phyloP scores from a whole-genome alignment of 345 rosid species.

The Chamaenerion angustifolium region DNA sequence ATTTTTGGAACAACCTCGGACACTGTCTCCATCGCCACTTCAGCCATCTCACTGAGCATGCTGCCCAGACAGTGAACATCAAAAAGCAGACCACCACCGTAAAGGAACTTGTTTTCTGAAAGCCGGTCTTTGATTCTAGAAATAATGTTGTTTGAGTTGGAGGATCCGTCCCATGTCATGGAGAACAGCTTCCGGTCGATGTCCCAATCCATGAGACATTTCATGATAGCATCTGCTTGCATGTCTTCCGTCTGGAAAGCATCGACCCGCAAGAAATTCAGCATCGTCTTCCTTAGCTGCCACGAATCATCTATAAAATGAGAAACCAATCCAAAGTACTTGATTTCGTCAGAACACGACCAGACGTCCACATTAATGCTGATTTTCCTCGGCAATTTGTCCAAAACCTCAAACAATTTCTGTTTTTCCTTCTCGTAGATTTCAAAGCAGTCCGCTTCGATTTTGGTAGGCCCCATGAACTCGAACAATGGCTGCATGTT shows the following conservation, averaged over 20 bases:
- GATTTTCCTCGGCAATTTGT: constrained; percentile 66
- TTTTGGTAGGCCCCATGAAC: constrained; percentile 32
- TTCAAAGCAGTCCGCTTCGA: constrained; percentile 69
- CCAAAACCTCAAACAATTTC: constrained; percentile 45
- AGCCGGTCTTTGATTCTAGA: constrained; percentile 49
- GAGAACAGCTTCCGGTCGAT: constrained; percentile 65
- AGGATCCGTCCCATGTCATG: constrained; percentile 34
- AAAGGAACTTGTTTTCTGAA: constrained; percentile 54
- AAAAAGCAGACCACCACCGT: constrained; percentile 52
- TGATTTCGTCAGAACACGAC: constrained; percentile 30
- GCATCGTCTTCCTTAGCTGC: constrained; percentile 43
- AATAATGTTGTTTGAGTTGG: constrained; percentile 28
- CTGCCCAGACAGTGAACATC: constrained; percentile 47
- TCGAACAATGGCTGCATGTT: constrained; percentile 65
- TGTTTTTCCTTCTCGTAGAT: constrained; percentile 58
- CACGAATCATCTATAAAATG: constrained; percentile 59
- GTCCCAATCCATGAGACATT: constrained; percentile 75
- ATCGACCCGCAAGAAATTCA: constrained; percentile 41
- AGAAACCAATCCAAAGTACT: constrained; percentile 45
- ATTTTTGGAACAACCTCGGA: constrained; percentile 30
- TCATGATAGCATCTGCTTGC: constrained; percentile 49
- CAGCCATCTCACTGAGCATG: constrained; percentile 47
- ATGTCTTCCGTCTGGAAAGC: constrained; percentile 42
- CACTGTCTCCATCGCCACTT: constrained; percentile 36
- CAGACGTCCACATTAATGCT: constrained; percentile 48